These are phyloP conservation scores for Talaromyces albobiverticillius DNA, from an alignment of 2,329 filamentous ascomycete species.

Conservation along the genomic window DNA sequence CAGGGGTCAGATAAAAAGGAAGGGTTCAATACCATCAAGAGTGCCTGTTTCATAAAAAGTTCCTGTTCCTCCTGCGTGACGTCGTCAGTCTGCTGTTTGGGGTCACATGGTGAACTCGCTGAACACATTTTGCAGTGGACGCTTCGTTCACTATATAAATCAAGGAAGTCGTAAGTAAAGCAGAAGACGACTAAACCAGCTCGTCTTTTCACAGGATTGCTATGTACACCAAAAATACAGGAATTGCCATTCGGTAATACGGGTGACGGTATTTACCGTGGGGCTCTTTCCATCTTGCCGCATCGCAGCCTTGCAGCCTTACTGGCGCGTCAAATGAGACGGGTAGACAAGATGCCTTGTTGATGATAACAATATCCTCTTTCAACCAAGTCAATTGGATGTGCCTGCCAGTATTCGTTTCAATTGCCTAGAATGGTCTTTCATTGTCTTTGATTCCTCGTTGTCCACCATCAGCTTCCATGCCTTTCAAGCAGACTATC, in stretches of 20 bases:
- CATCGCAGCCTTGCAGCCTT: slow-evolving; percentile 8
- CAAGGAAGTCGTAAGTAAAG: no score
- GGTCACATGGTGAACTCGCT: background rate
- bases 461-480: background rate
- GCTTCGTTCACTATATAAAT: background rate
- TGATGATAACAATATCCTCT: background rate
- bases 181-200: no score
- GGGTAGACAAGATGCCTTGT: background rate
- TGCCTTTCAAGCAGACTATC: background rate
- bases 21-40: slow-evolving; percentile 66
- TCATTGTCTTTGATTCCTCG: background rate
- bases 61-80: slow-evolving; percentile 40
- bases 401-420: background rate
- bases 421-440: no score
- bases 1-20: background rate
- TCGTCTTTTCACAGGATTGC: no score
- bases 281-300: background rate
- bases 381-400: background rate
- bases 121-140: background rate
- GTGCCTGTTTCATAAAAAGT: slow-evolving; percentile 77
- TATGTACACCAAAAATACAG: background rate
- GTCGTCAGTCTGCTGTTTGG: slow-evolving; percentile 13
- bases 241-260: background rate
- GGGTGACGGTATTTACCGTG: background rate
- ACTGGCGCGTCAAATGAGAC: background rate